Conservation (phyloP, 768 basidiomycete genomes). For the Termitomyces sp. region DNA sequence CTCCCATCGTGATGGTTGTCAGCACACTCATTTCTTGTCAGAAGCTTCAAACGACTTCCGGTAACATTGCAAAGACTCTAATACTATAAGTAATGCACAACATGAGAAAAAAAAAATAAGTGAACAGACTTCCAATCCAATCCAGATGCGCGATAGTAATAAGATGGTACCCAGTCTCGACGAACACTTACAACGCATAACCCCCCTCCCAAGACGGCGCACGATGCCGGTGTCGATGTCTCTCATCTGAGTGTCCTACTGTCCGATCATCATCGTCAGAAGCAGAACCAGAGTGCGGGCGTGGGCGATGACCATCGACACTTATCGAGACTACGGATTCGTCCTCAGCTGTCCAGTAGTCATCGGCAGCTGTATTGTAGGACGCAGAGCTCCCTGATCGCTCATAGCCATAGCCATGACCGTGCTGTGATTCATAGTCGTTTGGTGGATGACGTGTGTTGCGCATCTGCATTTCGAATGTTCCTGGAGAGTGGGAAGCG, state of each 20-base stretch:
- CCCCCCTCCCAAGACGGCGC: slow-evolving; percentile 38
- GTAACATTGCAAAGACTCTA: slow-evolving; percentile 20
- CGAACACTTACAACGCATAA: slow-evolving; percentile 34
- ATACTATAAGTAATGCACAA: slow-evolving; percentile 19
- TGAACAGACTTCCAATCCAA: slow-evolving; percentile 23
- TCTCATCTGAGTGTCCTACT: slow-evolving; percentile 19
- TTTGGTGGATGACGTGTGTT: slow-evolving; percentile 25
- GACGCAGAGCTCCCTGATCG: slow-evolving; percentile 39
- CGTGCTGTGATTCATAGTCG: slow-evolving; percentile 13
- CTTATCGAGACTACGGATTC: not conserved
- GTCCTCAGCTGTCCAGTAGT: slow-evolving; percentile 32
- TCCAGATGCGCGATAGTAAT: slow-evolving; percentile 28
- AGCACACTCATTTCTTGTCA: slow-evolving; percentile 1
- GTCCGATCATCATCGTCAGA: slow-evolving; percentile 26
- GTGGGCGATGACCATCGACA: not conserved
- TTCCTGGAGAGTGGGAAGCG: slow-evolving; percentile 3
- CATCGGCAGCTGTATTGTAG: slow-evolving; percentile 44
- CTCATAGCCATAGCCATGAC: slow-evolving; percentile 21
- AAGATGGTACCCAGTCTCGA: slow-evolving; percentile 13
- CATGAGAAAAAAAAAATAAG: slow-evolving; percentile 9
- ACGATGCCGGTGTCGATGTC: slow-evolving; percentile 19
- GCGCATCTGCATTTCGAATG: slow-evolving; percentile 17
- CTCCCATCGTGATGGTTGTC: too few relatives aligned
- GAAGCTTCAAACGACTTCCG: slow-evolving; percentile 7
- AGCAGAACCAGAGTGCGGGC: not conserved